These are phyloP conservation scores for Achaetomiella virescens DNA, from an alignment of 495 filamentous ascomycete species.

Conservation along the genomic window DNA sequence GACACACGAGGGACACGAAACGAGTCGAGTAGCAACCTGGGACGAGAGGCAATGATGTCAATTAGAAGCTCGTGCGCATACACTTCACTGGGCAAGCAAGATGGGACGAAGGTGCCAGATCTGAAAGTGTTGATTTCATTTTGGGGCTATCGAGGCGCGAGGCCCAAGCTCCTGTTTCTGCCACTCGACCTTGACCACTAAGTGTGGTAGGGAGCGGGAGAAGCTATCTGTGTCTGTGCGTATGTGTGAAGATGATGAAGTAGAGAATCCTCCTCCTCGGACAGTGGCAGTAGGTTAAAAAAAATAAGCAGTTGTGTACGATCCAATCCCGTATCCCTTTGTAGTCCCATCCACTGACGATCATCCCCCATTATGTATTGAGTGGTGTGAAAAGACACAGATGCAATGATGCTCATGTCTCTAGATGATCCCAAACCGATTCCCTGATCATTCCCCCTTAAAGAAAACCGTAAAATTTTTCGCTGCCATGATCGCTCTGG, in stretches of 20 bases:
- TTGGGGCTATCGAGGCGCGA: too few relatives aligned
- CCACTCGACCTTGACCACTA: too few relatives aligned
- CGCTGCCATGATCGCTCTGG: background rate
- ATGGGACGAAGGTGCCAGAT: background rate
- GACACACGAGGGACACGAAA: too few relatives aligned
- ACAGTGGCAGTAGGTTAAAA: background rate
- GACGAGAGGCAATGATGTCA: background rate
- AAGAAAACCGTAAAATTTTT: conserved; percentile 4
- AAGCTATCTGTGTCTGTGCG: too few relatives aligned
- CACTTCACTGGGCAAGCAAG: too few relatives aligned
- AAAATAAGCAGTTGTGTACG: background rate
- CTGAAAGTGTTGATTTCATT: background rate
- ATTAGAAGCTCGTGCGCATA: background rate
- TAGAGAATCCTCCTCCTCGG: too few relatives aligned
- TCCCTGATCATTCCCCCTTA: too few relatives aligned
- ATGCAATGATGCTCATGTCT: background rate
- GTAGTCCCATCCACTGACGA: background rate
- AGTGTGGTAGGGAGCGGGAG: too few relatives aligned
- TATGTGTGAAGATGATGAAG: too few relatives aligned
- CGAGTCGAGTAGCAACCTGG: too few relatives aligned
- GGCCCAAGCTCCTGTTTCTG: too few relatives aligned
- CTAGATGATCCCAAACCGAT: background rate
- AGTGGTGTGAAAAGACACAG: conserved; percentile 3
- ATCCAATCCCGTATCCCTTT: background rate
- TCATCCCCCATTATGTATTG: conserved; percentile 3